phyloP scores from a whole-genome alignment of 192 early-diverging fungal genomes.

The Neocallimastix lanati region DNA sequence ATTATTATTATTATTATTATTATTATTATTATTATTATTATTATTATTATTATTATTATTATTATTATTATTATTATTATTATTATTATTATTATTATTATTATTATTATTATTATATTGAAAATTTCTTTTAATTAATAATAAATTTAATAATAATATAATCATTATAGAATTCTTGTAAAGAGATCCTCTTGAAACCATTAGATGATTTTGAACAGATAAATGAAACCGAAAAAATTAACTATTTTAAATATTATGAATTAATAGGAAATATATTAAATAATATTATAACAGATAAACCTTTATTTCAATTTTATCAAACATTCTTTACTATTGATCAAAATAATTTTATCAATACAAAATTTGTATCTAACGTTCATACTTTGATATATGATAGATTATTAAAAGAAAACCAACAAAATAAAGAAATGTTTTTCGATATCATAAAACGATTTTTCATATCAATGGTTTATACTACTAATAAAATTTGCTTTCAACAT shows the following conservation, averaged over 20 bases:
- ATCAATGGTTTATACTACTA: neutral
- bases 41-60: too few relatives aligned
- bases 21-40: too few relatives aligned
- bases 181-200: neutral
- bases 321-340: neutral
- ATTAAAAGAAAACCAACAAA: neutral
- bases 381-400: neutral
- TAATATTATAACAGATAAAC: neutral
- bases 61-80: too few relatives aligned
- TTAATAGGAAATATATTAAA: neutral
- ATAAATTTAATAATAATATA: too few relatives aligned
- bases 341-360: neutral
- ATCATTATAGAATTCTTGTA: neutral
- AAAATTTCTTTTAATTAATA: too few relatives aligned
- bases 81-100: too few relatives aligned
- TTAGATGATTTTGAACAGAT: neutral
- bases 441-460: neutral
- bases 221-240: neutral
- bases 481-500: neutral
- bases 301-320: neutral
- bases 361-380: neutral
- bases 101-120: too few relatives aligned
- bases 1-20: too few relatives aligned
- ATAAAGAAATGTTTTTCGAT: neutral
- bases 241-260: neutral